Conservation (phyloP, 495 filamentous ascomycete genomes). For the Tetracladium setigerum region DNA sequence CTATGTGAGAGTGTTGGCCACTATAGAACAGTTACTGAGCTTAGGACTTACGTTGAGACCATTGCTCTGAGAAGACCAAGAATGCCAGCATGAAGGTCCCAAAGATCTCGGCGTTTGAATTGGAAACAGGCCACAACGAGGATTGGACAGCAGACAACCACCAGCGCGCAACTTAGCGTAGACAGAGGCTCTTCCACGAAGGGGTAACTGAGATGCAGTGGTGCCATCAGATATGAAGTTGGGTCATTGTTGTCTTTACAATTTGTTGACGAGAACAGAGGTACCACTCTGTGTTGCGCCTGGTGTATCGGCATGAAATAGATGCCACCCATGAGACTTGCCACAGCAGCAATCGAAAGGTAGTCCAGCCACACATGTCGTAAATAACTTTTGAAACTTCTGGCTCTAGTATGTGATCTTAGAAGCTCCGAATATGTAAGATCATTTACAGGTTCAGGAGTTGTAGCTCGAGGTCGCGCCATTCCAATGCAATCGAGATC, state of each 20-base stretch:
- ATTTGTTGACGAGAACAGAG: not conserved
- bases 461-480: no score
- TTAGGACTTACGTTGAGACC: slow-evolving; percentile 1
- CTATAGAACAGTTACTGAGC: not conserved
- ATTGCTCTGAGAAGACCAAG: slow-evolving; percentile 2
- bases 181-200: not conserved
- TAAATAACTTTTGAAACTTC: no score
- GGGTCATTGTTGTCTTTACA: not conserved
- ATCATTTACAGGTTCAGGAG: no score
- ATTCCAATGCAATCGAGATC: no score
- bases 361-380: not conserved
- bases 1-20: not conserved
- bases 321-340: not conserved
- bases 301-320: not conserved
- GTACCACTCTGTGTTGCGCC: not conserved
- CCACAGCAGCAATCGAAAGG: not conserved
- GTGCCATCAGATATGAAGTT: not conserved
- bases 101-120: not conserved
- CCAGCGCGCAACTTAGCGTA: not conserved
- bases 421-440: no score
- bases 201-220: slow-evolving; percentile 1
- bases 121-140: slow-evolving; percentile 5
- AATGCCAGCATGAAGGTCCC: slow-evolving; percentile 4
- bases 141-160: slow-evolving; percentile 2
- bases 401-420: no score